Evolutionary conservation across 352 stramenopile species (phyloP), one percentile per base, ranked within the genome.

Genomic region (Blastocystis sp.): DNA sequence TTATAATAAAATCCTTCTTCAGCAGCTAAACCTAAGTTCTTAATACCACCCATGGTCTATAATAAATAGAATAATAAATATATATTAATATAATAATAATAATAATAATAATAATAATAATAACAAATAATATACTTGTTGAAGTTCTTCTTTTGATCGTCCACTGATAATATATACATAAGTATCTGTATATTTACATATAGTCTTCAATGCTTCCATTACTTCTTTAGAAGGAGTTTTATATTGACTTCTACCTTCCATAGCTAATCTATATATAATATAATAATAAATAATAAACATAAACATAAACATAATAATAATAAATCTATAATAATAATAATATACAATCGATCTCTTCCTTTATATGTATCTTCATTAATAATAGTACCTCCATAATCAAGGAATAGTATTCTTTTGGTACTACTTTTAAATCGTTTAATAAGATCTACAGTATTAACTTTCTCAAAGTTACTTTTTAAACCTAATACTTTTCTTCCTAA

Each of bases 1-100:
- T 88, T 93, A 69, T 96, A 95, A 70, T 95, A 84, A 74, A 94
- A 96, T 6, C 91, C 91, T 70, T 98, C 88, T 69, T 98, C 91
- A 18, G 88, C 88, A 2, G 85, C 88, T 27, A 98, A 71, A 36
- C 89, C 89, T 19, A 98, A 73, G 31, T 88, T 80, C 16, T 83
- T 80, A 32, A 96, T 86, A 16, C 80, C 81, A 4, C 83, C 82
- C 19, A 98, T 70, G 0, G 78, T 88, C 46, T n/a, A n/a, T n/a
- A n/a, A n/a, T n/a, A n/a, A n/a, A n/a, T n/a, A n/a, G n/a, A n/a
- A n/a, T n/a, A n/a, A n/a, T n/a, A n/a, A n/a, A n/a, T n/a, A n/a
- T n/a, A n/a, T n/a, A n/a, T n/a, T n/a, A n/a, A n/a, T n/a, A n/a
- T n/a, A n/a, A n/a, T n/a, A n/a, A n/a, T n/a, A n/a, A n/a, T n/a